Conservation (phyloP, 176 grass and related monocot species). For the Canna indica region DNA sequence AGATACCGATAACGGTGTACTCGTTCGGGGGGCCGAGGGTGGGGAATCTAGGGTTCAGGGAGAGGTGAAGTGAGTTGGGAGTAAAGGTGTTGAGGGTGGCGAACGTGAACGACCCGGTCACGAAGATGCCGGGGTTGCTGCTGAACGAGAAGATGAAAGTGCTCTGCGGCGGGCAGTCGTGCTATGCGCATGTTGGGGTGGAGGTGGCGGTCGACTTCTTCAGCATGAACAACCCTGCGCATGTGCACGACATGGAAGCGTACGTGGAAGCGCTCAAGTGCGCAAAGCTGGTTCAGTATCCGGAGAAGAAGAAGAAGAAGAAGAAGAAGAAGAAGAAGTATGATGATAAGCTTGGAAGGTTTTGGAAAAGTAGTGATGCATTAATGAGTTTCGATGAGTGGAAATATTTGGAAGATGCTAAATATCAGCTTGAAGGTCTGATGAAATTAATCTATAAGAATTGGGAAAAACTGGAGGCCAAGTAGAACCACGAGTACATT, state of each 20-base stretch:
- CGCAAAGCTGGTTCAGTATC: conserved; percentile 19
- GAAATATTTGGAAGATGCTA: conserved; percentile 44
- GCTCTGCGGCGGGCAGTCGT: conserved; percentile 28
- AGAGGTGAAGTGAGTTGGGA: conserved; percentile 54
- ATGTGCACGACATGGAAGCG: conserved; percentile 65
- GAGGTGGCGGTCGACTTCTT: conserved; percentile 66
- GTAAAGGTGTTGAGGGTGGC: conserved; percentile 68
- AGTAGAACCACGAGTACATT: no score
- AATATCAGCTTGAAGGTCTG: conserved; percentile 36
- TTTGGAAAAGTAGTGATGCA: neutral
- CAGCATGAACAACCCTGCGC: conserved; percentile 45
- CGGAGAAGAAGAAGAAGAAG: no score
- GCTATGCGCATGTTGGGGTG: conserved; percentile 62
- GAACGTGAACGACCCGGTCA: conserved; percentile 58
- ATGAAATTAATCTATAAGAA: conserved; percentile 53
- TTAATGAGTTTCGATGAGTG: conserved; percentile 35
- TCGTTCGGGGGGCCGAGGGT: conserved; percentile 63
- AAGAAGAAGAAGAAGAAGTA: no score
- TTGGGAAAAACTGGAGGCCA: neutral
- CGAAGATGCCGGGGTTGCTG: conserved; percentile 60
- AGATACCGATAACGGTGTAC: conserved; percentile 54
- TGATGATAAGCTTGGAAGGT: conserved; percentile 26
- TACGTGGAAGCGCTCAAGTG: conserved; percentile 61
- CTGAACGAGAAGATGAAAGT: conserved; percentile 45
- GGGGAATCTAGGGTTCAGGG: conserved; percentile 56